phyloP scores from a whole-genome alignment of 192 early-diverging fungal species.

The Backusella liffmaniae region DNA sequence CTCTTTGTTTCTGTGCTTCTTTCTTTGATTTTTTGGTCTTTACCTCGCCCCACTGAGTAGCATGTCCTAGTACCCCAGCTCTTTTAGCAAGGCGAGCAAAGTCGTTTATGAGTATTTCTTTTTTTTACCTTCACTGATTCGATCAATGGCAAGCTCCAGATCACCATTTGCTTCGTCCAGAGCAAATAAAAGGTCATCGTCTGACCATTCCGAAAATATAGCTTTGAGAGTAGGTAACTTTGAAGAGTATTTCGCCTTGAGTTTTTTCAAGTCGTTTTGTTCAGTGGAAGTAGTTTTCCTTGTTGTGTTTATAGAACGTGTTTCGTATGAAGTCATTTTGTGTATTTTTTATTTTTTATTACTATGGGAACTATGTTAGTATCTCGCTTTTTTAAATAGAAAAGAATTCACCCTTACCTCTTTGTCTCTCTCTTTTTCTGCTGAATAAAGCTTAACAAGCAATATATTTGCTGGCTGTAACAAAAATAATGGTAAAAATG shows the following conservation, averaged over 20 bases:
- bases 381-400: background rate
- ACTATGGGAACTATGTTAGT: background rate
- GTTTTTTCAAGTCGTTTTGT: slow-evolving; percentile 58
- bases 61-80: slow-evolving; percentile 59
- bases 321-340: slow-evolving; percentile 34
- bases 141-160: slow-evolving; percentile 71
- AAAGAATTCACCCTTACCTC: background rate
- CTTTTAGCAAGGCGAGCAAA: background rate
- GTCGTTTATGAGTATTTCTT: background rate
- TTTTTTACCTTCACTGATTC: slow-evolving; percentile 77
- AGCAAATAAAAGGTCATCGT: slow-evolving; percentile 84
- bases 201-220: slow-evolving; percentile 85
- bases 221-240: slow-evolving; percentile 67
- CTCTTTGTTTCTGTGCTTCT: slow-evolving; percentile 55
- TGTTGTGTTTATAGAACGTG: slow-evolving; percentile 29
- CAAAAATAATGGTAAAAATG: background rate
- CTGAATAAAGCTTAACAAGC: background rate
- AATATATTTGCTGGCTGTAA: slow-evolving; percentile 1
- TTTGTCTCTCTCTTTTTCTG: background rate
- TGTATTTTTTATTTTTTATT: slow-evolving; percentile 7
- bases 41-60: slow-evolving; percentile 85
- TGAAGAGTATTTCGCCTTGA: slow-evolving; percentile 62
- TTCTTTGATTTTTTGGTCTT: slow-evolving; percentile 70
- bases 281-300: slow-evolving; percentile 19
- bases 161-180: slow-evolving; percentile 89